Evolutionary conservation across 1,139 yeast genomes (phyloP).

Genomic region (Citeromyces hawaiiensis): DNA sequence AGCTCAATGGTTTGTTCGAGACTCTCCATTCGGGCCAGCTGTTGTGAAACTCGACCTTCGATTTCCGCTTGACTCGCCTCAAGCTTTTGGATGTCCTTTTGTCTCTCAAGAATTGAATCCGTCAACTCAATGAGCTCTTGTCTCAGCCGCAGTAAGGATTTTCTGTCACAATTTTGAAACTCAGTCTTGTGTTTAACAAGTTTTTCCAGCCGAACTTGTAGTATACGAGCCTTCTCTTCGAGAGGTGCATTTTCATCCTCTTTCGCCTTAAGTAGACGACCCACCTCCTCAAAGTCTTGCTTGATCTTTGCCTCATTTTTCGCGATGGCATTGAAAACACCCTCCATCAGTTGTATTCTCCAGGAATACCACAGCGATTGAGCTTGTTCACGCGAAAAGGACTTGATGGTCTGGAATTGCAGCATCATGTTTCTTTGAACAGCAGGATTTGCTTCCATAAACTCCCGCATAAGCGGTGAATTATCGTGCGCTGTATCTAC

Average conservation of each 20-base stretch:
- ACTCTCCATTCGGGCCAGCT: neutral
- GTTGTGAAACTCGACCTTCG: neutral
- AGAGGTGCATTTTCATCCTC: constrained; percentile 9
- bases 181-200: constrained; percentile 4
- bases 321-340: constrained; percentile 15
- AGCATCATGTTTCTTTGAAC: constrained; percentile 17
- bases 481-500: constrained; percentile 29
- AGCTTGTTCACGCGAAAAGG: constrained; percentile 35
- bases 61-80: neutral
- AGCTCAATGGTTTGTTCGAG: neutral
- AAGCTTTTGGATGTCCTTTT: neutral
- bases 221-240: constrained; percentile 15
- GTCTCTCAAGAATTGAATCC: neutral
- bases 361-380: constrained; percentile 44
- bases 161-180: constrained; percentile 1
- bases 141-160: neutral
- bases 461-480: constrained; percentile 35
- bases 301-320: constrained; percentile 22
- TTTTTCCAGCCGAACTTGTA: constrained; percentile 11
- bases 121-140: constrained; percentile 3
- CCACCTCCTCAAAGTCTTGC: constrained; percentile 17
- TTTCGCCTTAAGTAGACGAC: constrained; percentile 11
- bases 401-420: constrained; percentile 28
- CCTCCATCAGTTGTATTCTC: constrained; percentile 34
- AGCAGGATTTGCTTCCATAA: constrained; percentile 22